Conservation (phyloP, 441 rosid genomes). For the Erodium texanum region DNA sequence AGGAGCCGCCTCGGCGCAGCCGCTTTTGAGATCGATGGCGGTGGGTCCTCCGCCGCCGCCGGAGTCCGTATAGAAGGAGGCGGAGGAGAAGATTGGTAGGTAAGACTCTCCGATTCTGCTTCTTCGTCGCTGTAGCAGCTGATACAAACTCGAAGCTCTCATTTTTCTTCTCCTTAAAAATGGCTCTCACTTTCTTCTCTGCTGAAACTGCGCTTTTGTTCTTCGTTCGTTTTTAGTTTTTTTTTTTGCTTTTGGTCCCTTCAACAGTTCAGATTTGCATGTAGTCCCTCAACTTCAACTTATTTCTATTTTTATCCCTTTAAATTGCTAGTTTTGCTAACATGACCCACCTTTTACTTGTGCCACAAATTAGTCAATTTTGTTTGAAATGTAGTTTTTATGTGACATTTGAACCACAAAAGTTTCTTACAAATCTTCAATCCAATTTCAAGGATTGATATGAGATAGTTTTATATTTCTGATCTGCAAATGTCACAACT, state of each 20-base stretch:
- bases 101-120: conserved; percentile 8
- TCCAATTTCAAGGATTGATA: too few relatives aligned
- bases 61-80: conserved; percentile 39
- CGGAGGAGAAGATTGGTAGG: too few relatives aligned
- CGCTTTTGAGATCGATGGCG: too few relatives aligned
- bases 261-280: not conserved
- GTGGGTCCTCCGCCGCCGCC: conserved; percentile 29
- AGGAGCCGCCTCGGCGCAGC: too few relatives aligned
- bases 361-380: too few relatives aligned
- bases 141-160: conserved; percentile 21
- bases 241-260: not conserved
- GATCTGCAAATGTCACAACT: too few relatives aligned
- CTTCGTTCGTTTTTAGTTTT: not conserved
- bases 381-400: too few relatives aligned
- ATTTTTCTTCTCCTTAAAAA: conserved; percentile 15
- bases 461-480: too few relatives aligned
- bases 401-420: too few relatives aligned
- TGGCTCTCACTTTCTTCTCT: conserved; percentile 5
- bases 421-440: too few relatives aligned
- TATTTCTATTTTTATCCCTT: not conserved
- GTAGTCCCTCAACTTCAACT: not conserved
- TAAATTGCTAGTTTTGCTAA: not conserved
- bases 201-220: not conserved
- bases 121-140: conserved; percentile 15
- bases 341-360: too few relatives aligned